Conservation (phyloP, 148 eudicot species). For the Beta vulgaris region DNA sequence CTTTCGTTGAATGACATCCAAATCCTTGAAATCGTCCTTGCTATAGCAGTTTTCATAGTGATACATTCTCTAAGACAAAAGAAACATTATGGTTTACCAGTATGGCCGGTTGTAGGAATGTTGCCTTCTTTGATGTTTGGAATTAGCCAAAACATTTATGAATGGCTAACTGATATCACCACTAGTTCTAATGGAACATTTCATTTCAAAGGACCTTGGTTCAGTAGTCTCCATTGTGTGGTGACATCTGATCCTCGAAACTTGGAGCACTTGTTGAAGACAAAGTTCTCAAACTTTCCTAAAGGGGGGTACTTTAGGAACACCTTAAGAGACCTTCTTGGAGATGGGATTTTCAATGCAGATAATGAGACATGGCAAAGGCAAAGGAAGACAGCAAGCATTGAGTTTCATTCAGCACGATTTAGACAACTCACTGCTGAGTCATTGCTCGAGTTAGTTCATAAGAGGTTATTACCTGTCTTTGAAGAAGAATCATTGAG, state of each 20-base stretch:
- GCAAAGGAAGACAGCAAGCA: slow-evolving; percentile 81
- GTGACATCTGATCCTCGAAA: slow-evolving; percentile 83
- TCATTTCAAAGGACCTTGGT: slow-evolving; percentile 58
- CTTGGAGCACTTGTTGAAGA: slow-evolving; percentile 69
- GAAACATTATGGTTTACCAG: slow-evolving; percentile 56
- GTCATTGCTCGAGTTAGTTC: slow-evolving; percentile 64
- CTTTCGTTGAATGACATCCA: slow-evolving; percentile 35
- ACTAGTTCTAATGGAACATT: slow-evolving; percentile 56
- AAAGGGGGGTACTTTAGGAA: slow-evolving; percentile 63
- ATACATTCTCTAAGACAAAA: slow-evolving; percentile 55
- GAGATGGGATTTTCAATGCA: slow-evolving; percentile 73
- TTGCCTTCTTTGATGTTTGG: slow-evolving; percentile 65
- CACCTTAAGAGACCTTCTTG: slow-evolving; percentile 60
- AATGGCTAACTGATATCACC: slow-evolving; percentile 55
- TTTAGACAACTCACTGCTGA: slow-evolving; percentile 63
- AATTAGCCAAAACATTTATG: slow-evolving; percentile 49
- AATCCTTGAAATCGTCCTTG: slow-evolving; percentile 49
- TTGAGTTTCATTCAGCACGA: slow-evolving; percentile 75
- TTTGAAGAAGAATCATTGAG: slow-evolving; percentile 47
- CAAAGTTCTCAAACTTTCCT: slow-evolving; percentile 57
- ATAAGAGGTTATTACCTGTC: slow-evolving; percentile 59
- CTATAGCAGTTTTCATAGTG: slow-evolving; percentile 47
- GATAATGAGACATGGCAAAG: slow-evolving; percentile 71
- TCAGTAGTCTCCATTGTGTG: slow-evolving; percentile 72
- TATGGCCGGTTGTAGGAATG: slow-evolving; percentile 85